phyloP scores from a whole-genome alignment of 148 eudicot species.

The Linanthus parryae region DNA sequence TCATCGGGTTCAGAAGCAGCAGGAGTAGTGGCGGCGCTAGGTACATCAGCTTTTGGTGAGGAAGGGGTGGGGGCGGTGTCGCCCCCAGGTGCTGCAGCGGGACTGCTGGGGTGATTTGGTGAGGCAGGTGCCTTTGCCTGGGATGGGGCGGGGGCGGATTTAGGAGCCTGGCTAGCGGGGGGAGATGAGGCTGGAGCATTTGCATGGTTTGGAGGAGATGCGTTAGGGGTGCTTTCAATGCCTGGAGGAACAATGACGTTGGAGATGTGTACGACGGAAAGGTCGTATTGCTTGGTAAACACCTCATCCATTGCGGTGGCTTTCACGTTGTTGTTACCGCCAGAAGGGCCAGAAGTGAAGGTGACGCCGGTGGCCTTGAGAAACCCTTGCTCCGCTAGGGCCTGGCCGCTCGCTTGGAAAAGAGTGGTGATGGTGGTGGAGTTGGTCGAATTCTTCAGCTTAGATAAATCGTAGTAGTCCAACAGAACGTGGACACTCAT shows the following conservation, averaged over 20 bases:
- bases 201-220: background rate
- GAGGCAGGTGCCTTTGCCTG: too few relatives aligned
- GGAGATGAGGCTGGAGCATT: constrained; percentile 6
- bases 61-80: too few relatives aligned
- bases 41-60: too few relatives aligned
- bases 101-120: too few relatives aligned
- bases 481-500: constrained; percentile 35
- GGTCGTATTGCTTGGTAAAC: constrained; percentile 17
- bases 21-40: too few relatives aligned
- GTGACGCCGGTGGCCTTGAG: constrained; percentile 17
- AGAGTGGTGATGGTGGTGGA: constrained; percentile 24
- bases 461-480: constrained; percentile 33
- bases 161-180: too few relatives aligned
- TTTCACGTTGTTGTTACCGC: constrained; percentile 19
- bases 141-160: too few relatives aligned
- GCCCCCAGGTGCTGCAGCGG: too few relatives aligned
- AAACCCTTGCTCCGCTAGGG: constrained; percentile 29
- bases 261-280: constrained; percentile 39
- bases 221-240: constrained; percentile 4
- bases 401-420: constrained; percentile 29
- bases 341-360: constrained; percentile 18
- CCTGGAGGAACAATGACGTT: constrained; percentile 22
- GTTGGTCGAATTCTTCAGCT: constrained; percentile 17
- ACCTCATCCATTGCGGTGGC: too few relatives aligned
- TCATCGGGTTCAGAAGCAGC: too few relatives aligned